Percentiles rank a stretch among this genome's conserved stretches.
Evolutionary conservation across 2,329 filamentous ascomycete species (phyloP).

Genomic region (Colletotrichum sidae): DNA sequence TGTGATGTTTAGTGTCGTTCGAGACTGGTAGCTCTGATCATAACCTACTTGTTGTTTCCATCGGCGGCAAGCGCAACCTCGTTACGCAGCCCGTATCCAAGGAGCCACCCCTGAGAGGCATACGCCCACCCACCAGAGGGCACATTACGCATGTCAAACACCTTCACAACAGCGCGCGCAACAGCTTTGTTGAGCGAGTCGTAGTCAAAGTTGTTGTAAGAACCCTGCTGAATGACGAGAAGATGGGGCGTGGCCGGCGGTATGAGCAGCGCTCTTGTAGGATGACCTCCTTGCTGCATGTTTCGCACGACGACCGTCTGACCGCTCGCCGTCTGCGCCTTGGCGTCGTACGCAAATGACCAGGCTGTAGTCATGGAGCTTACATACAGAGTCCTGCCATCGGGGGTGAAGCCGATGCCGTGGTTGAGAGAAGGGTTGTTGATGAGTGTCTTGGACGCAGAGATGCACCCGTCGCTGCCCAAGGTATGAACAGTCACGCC

Average conservation of each 20-base stretch:
- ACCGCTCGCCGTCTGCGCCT: constrained; percentile 56
- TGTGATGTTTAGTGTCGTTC: neutral
- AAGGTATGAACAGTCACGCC: constrained; percentile 55
- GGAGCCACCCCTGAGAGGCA: constrained; percentile 52
- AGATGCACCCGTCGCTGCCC: constrained; percentile 53
- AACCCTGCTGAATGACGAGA: constrained; percentile 52
- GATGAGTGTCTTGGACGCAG: constrained; percentile 51
- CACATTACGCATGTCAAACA: constrained; percentile 52
- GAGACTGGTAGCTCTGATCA: neutral
- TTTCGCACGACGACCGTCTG: constrained; percentile 53
- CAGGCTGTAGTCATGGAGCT: constrained; percentile 58
- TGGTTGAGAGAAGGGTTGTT: constrained; percentile 51
- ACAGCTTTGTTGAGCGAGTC: constrained; percentile 46
- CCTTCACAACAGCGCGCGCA: constrained; percentile 55
- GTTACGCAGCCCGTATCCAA: constrained; percentile 65
- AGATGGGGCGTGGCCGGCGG: constrained; percentile 50
- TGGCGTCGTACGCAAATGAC: constrained; percentile 68
- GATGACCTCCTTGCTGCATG: constrained; percentile 54
- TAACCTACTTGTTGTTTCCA: constrained; percentile 44
- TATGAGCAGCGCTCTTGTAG: constrained; percentile 51
- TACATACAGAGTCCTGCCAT: constrained; percentile 53
- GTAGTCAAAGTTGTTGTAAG: constrained; percentile 53
- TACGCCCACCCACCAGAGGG: constrained; percentile 52
- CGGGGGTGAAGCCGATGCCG: constrained; percentile 52
- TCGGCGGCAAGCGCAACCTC: constrained; percentile 71